Evolutionary conservation across 257 asterid genomes (phyloP).

Genomic region (Knoxia roxburghii): DNA sequence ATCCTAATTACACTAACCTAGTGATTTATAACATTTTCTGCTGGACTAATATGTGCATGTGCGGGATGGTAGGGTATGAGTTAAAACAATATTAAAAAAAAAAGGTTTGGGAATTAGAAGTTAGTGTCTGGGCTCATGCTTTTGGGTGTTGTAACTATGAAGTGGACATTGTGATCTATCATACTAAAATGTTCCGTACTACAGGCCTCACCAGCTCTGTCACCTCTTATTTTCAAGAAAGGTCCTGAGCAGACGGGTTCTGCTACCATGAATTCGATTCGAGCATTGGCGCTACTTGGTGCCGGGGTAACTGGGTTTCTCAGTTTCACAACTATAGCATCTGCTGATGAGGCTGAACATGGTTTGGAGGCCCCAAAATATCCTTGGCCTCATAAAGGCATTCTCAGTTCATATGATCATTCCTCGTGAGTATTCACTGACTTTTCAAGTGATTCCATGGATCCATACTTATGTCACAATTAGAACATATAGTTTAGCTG

Average conservation of each 20-base stretch:
- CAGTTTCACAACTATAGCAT: constrained; percentile 61
- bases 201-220: constrained; percentile 22
- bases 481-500: not conserved
- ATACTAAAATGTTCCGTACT: not conserved
- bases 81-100: not conserved
- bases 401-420: constrained; percentile 72
- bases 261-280: constrained; percentile 36
- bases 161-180: not conserved
- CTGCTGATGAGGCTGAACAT: constrained; percentile 83
- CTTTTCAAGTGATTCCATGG: not conserved
- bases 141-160: not conserved
- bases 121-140: not conserved
- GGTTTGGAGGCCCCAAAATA: constrained; percentile 55
- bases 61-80: no score
- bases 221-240: constrained; percentile 20
- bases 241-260: constrained; percentile 37
- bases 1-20: not conserved
- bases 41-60: not conserved
- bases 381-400: constrained; percentile 80
- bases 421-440: constrained; percentile 50
- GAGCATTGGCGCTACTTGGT: constrained; percentile 27
- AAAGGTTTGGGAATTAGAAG: not conserved
- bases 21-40: not conserved
- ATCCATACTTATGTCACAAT: constrained; percentile 5
- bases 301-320: constrained; percentile 59